Conservation (phyloP, 169 alveolate genomes). For the Condylostoma magnum region DNA sequence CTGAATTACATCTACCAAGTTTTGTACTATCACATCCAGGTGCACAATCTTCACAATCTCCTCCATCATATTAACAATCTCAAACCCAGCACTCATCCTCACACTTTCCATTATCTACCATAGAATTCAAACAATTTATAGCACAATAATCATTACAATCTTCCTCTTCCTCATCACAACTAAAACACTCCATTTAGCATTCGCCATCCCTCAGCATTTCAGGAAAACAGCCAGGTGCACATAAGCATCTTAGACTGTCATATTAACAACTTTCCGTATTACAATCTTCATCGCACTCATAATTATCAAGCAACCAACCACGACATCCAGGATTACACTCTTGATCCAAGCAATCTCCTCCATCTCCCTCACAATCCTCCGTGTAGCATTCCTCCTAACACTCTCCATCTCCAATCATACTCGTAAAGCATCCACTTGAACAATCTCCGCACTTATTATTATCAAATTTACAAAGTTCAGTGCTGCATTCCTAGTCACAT, state of each 20-base stretch:
- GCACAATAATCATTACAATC: no score
- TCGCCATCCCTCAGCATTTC: neutral
- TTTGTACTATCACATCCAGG: neutral
- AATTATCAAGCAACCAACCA: neutral
- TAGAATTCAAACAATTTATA: neutral
- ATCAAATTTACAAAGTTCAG: neutral
- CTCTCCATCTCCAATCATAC: neutral
- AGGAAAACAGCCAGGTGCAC: neutral
- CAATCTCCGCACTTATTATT: conserved; percentile 5
- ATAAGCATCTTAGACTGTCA: neutral
- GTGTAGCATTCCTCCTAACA: neutral
- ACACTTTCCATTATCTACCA: neutral
- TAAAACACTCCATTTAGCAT: neutral
- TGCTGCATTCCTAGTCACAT: neutral
- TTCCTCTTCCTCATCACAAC: no score
- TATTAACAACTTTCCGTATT: neutral
- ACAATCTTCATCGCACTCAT: neutral
- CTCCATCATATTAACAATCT: neutral
- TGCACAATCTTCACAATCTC: neutral
- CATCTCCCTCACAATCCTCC: neutral
- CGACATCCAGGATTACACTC: conserved; percentile 1
- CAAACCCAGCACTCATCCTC: neutral
- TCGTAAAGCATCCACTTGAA: conserved; percentile 14
- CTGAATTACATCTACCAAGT: neutral
- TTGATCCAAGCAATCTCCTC: neutral